Base-by-base conservation (phyloP, 371 early-diverging fungal species). In the Mortierella sp. region DNA sequence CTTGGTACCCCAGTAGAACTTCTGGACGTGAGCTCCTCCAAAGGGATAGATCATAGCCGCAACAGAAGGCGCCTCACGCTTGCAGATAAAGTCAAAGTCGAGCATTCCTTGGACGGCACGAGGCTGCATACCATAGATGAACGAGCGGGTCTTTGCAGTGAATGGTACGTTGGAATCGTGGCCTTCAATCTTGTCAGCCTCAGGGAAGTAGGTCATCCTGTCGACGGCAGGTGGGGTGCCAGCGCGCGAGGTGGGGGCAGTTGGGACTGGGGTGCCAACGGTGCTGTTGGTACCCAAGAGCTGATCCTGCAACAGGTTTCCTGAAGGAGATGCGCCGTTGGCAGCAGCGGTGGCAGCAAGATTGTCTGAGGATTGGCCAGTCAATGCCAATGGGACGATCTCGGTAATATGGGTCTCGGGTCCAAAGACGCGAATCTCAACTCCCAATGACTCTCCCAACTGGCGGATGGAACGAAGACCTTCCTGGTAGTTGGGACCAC, bases 401-500 rank as follows among this genome's bases (percentile, higher is more conserved):
- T 96, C 98, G 25, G 99, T 97, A 70, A 98, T 96, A 83, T 97
- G 97, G 61, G 97, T 97, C 82, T 98, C 99, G 46, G 98, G 99
- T 16, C 99, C 99, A 81, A 90, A 98, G 47, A 98, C 99, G 70
- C 93, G 91, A 76, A 98, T 95, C 63, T 95, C 96, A 15, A 98
- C 91, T 67, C 95, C 96, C 47, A 98, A 86, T 25, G 91, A 90
- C 75, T 96, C 96, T 66, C 97, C 98, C 29, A 97, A 86, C 83
- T 92, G 91, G 74, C 98, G 93, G 91, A 98, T 97, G 62, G 96
- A 90, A 61, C 95, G 92, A 71, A 98, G 91, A 74, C 99, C 99
- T 86, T 98, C 98, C 83, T 98, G 99, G 86, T 95, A 98, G 90
- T 98, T 98, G 75, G 99, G 99, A 44, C 99, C 99, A 66, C 96